Conservation (phyloP, 2,329 filamentous ascomycete genomes). For the Xylaria sp. region DNA sequence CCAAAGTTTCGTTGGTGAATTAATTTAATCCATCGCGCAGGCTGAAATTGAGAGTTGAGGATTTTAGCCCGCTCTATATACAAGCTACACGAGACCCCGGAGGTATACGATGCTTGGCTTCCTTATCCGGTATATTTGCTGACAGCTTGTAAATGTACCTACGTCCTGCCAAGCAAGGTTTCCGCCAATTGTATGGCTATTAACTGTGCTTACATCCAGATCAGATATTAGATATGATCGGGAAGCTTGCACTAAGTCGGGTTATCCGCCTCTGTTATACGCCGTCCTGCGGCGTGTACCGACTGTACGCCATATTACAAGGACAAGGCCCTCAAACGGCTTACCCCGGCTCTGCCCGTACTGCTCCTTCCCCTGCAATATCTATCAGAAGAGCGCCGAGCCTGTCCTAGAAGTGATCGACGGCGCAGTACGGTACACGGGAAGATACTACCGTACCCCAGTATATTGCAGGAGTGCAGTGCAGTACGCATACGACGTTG, state of each 20-base stretch:
- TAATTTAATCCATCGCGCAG: slow-evolving; percentile 18
- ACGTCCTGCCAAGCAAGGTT: neutral
- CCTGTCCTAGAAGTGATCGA: slow-evolving; percentile 4
- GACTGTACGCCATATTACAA: neutral
- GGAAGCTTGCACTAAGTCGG: neutral
- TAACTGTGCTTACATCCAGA: slow-evolving; percentile 16
- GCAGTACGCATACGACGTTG: too few relatives aligned
- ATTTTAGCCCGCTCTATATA: neutral
- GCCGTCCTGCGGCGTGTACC: neutral
- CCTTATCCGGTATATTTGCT: slow-evolving; percentile 6
- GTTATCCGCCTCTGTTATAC: slow-evolving; percentile 9
- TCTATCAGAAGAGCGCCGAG: neutral
- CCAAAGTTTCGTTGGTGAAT: neutral
- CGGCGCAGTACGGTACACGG: neutral
- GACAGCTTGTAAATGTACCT: slow-evolving; percentile 14
- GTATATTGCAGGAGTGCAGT: too few relatives aligned
- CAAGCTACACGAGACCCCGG: neutral
- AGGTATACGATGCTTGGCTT: slow-evolving; percentile 5
- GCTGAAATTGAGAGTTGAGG: slow-evolving; percentile 2
- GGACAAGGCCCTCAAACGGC: neutral
- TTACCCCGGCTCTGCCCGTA: neutral
- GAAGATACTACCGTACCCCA: neutral
- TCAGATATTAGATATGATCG: neutral
- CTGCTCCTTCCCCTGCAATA: slow-evolving; percentile 1
- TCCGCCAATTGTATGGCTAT: slow-evolving; percentile 13